Percentiles rank a stretch among this genome's conserved stretches.
phyloP scores from a whole-genome alignment of 192 early-diverging fungal species.

The Coemansia sp. region DNA sequence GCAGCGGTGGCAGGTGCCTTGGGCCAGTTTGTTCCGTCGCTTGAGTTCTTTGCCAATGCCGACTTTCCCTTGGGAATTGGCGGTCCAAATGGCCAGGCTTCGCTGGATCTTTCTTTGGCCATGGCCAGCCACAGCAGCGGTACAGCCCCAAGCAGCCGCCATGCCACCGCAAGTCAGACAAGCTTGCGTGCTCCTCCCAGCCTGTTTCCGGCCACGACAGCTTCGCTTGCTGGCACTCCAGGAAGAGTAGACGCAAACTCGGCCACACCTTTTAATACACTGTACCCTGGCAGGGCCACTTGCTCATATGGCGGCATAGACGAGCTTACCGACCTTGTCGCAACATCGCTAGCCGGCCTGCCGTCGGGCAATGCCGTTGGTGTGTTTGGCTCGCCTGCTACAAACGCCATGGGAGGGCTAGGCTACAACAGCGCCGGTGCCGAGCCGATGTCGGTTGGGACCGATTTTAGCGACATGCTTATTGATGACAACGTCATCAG shows the following conservation, averaged over 20 bases:
- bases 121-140: not conserved
- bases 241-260: not conserved
- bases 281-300: not conserved
- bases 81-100: slow-evolving; percentile 39
- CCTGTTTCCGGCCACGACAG: not conserved
- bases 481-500: slow-evolving; percentile 30
- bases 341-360: not conserved
- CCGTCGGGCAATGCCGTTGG: not conserved
- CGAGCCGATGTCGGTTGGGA: slow-evolving; percentile 2
- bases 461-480: slow-evolving; percentile 26
- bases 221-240: not conserved
- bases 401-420: not conserved
- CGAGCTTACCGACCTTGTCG: not conserved
- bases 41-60: slow-evolving; percentile 49
- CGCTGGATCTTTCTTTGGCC: slow-evolving; percentile 18
- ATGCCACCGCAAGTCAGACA: no score
- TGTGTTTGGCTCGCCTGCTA: not conserved
- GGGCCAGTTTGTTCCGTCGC: slow-evolving; percentile 46
- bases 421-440: not conserved
- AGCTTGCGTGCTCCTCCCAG: not conserved
- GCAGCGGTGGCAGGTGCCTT: slow-evolving; percentile 1
- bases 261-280: not conserved
- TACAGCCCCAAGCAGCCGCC: not conserved
- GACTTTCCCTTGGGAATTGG: slow-evolving; percentile 46
- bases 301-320: not conserved